Percentiles rank a stretch among this genome's conserved stretches.
These are phyloP conservation scores for Chernovozyma aurita DNA, from an alignment of 1,139 yeast genomes.

Conservation along the genomic window DNA sequence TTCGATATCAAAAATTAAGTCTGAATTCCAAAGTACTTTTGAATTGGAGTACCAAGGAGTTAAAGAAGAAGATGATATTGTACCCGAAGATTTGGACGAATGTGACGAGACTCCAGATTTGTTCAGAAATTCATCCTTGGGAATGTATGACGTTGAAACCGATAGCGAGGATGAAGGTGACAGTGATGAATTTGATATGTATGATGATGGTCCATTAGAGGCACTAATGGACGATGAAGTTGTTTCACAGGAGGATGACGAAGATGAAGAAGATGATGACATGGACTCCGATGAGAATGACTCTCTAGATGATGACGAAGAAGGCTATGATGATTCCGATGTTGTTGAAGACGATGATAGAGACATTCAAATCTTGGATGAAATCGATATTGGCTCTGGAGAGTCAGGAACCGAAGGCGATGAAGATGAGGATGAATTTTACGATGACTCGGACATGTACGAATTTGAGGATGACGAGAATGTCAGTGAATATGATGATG, in stretches of 20 bases:
- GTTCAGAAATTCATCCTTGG: slow-evolving; percentile 82
- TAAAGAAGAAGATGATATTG: slow-evolving; percentile 56
- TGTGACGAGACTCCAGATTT: slow-evolving; percentile 80
- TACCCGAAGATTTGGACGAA: slow-evolving; percentile 45
- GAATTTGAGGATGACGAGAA: slow-evolving; percentile 31
- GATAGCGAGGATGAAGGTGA: slow-evolving; percentile 53
- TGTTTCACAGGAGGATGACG: slow-evolving; percentile 26
- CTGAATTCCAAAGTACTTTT: slow-evolving; percentile 54
- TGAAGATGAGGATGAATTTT: slow-evolving; percentile 27
- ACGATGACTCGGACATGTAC: slow-evolving; percentile 29
- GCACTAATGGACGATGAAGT: slow-evolving; percentile 28
- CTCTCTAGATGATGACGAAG: slow-evolving; percentile 16
- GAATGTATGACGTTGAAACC: slow-evolving; percentile 87
- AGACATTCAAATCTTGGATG: slow-evolving; percentile 39
- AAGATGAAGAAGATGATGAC: slow-evolving; percentile 19
- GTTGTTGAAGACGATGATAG: slow-evolving; percentile 11
- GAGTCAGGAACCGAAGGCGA: slow-evolving; percentile 16
- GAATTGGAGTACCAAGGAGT: slow-evolving; percentile 43
- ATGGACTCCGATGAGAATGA: slow-evolving; percentile 17
- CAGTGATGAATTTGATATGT: slow-evolving; percentile 22
- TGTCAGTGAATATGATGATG: slow-evolving; percentile 35
- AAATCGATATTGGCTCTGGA: slow-evolving; percentile 28
- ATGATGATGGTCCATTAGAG: slow-evolving; percentile 33
- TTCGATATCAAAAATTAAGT: slow-evolving; percentile 57
- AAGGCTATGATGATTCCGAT: slow-evolving; percentile 13